Percentiles rank a stretch among this genome's conserved stretches.
phyloP scores from a whole-genome alignment of 768 basidiomycete species.

The Amanita fuliginea region DNA sequence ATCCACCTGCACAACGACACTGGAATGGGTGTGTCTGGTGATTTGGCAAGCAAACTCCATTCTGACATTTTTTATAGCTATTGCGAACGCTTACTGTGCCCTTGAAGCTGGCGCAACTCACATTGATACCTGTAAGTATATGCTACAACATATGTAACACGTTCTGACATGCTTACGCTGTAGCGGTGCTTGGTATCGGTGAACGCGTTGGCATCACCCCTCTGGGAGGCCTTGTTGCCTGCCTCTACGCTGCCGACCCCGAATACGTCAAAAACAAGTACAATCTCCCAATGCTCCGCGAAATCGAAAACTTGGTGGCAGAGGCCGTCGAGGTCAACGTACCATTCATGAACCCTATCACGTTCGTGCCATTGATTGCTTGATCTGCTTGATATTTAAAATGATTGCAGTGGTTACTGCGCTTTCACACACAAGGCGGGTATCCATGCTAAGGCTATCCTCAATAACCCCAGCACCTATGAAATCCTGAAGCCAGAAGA shows the following conservation, averaged over 20 bases:
- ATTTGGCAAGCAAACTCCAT: not conserved
- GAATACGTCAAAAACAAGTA: constrained; percentile 99
- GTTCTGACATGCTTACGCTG: constrained; percentile 6
- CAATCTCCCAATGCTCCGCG: constrained; percentile 93
- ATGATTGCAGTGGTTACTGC: constrained; percentile 74
- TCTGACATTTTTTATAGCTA: constrained; percentile 39
- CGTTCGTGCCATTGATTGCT: constrained; percentile 32
- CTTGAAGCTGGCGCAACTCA: constrained; percentile 99
- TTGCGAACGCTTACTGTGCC: constrained; percentile 97
- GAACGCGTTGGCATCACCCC: constrained; percentile 99
- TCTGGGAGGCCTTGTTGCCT: constrained; percentile 92
- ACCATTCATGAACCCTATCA: constrained; percentile 95
- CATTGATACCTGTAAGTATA: constrained; percentile 81
- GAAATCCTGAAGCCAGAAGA: constrained; percentile 99
- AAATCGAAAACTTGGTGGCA: constrained; percentile 97
- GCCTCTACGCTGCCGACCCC: constrained; percentile 93
- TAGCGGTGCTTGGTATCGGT: constrained; percentile 93
- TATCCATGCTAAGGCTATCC: constrained; percentile 99
- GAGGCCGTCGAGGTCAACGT: constrained; percentile 98
- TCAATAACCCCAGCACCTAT: constrained; percentile 98
- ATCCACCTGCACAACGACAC: constrained; percentile 98
- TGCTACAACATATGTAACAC: not conserved
- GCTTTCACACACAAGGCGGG: constrained; percentile 99
- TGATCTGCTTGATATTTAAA: not conserved
- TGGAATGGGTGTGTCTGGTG: constrained; percentile 63